Evolutionary conservation across 1,284 basidiomycete genomes (phyloP), one percentile per base, ranked within the genome.

Genomic region (Farysia itapuensis): DNA sequence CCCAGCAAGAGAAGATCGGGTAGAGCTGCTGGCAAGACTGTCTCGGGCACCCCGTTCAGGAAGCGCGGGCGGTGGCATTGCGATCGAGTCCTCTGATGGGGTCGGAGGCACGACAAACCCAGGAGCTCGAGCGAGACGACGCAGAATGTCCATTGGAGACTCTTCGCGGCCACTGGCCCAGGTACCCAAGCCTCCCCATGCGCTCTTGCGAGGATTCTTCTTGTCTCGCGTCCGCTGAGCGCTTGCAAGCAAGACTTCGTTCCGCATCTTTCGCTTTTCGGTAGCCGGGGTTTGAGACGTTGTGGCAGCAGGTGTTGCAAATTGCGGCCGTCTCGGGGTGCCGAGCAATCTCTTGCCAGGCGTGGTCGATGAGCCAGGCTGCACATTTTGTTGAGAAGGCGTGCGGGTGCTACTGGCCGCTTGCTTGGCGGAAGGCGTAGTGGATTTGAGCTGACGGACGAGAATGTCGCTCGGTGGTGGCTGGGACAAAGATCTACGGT

Each of bases 161-260:
- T 65, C 63, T 38, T 65, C 63, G 2, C 63, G 33, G 23, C 63
- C 63, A 14, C 57, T 57, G 4, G 49, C 63, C 63, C 63, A 65
- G 15, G 57, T 57, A 19, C 51, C 57, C 13, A 65, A 32, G 9
- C 60, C 60, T 12, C 57, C 57, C 60, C 60, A 64, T 16, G 49
- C 21, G 22, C 53, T 58, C 26, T 58, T 56, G 30, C 54, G 42
- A 1, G 51, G 36, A 12, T 35, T 29, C 6, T 46, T 39, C 18
- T 45, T 33, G 34, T 57, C 59, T 3, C 53, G 37, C 0, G 59
- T 46, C 9, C 53, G 41, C 22, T 64, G 59, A 4, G 60, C 60
- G 29, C 43, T 46, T 4, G 60, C 60, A 4, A 64, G 24, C 7
- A 64, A 43, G 12, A 50, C 46, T 29, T 64, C 54, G 35, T 64